Base-by-base conservation (phyloP, 2,329 filamentous ascomycete species). In the Paraphoma sp. region DNA sequence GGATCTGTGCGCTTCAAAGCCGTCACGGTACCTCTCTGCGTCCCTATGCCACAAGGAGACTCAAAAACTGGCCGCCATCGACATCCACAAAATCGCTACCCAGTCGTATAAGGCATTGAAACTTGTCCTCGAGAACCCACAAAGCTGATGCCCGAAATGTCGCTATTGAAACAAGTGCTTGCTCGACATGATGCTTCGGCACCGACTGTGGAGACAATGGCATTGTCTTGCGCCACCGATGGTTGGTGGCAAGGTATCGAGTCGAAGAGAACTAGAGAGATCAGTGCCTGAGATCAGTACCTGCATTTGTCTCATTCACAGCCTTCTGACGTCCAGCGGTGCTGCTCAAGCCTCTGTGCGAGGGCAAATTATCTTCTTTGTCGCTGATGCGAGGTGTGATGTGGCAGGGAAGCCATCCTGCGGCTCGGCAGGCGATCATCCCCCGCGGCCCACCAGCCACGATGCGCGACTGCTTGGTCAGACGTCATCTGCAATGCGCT, bases 401-500 rank as follows among this genome's bases (percentile, higher is more conserved):
- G 30, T 44, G 17, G 23, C 48, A 50, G 53, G 33, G 33, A 36
- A 14, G 14, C 33, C 40, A 53, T 54, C 51, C 52, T 29, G 52
- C 55, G 56, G 59, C 56, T 49, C 50, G 58, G 57, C 55, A 50
- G 47, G 47, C 54, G 52, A 54, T 60, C 53, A 45, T 59, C 54
- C 43, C 45, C 48, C 49, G 29, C 53, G 48, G 45, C 44, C 51
- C 43, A 41, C 47, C 57, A 46, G 57, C 55, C 50, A 51, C 54
- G 28, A 53, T 28, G 38, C 54, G 30, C 49, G 54, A 41, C 46
- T 53, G 23, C 53, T 54, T 45, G 29, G 53, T 52, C 53, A 53
- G 54, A 65, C 62, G 60, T 66, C 63, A 66, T 54, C 14, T 47
- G 38, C 52, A 51, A 48, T 48, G 48, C 58, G 58, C 53, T 57